phyloP scores from a whole-genome alignment of 495 filamentous ascomycete species.

The Pyrenula massariospora region DNA sequence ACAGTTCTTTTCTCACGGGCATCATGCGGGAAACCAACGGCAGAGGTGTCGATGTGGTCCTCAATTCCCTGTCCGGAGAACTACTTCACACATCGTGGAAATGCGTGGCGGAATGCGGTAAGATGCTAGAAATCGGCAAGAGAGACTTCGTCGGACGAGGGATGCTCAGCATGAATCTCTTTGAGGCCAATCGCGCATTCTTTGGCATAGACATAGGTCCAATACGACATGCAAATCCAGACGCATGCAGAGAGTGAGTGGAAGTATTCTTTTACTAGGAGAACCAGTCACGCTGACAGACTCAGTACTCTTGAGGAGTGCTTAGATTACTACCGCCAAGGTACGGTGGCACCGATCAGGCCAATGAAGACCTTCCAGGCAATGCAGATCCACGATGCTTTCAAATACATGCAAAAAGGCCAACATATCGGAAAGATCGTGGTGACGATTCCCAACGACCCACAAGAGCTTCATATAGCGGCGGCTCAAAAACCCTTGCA shows the following conservation, averaged over 20 bases:
- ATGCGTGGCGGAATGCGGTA: slow-evolving; percentile 33
- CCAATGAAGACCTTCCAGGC: slow-evolving; percentile 27
- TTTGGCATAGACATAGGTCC: not conserved
- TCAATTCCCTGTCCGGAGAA: slow-evolving; percentile 35
- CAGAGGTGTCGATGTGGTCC: slow-evolving; percentile 43
- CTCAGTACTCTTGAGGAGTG: not conserved
- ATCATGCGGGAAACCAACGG: slow-evolving; percentile 21
- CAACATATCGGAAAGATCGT: slow-evolving; percentile 48
- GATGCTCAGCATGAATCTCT: not conserved
- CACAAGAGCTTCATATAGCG: slow-evolving; percentile 2
- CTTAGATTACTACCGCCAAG: slow-evolving; percentile 2
- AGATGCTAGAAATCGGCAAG: slow-evolving; percentile 41
- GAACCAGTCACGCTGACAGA: not conserved
- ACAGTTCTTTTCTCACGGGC: slow-evolving; percentile 27
- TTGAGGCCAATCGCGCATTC: not conserved
- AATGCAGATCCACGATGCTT: slow-evolving; percentile 32
- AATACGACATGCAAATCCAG: not conserved
- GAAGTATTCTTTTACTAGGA: not conserved
- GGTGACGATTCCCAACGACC: slow-evolving; percentile 20
- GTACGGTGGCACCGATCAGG: slow-evolving; percentile 6
- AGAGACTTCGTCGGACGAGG: slow-evolving; percentile 13
- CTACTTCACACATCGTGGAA: slow-evolving; percentile 25
- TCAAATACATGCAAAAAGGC: slow-evolving; percentile 43
- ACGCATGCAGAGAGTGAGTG: not conserved
- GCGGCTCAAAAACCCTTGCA: slow-evolving; percentile 1